Base-by-base conservation (phyloP, 2,329 filamentous ascomycete species). In the Escovopsis sp. region DNA sequence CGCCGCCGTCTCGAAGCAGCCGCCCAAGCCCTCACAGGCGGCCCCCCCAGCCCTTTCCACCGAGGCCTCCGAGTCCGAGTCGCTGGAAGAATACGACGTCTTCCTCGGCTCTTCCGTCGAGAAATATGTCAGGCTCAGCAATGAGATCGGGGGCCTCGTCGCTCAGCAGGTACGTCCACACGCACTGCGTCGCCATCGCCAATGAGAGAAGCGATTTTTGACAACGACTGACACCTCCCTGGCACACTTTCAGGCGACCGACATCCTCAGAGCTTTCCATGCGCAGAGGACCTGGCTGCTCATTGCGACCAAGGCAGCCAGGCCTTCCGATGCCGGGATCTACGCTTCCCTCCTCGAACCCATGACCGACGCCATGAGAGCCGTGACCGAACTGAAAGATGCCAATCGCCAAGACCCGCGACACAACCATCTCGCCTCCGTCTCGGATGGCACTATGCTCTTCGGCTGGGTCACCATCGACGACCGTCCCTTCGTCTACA, bases 401-500 rank as follows among this genome's bases (percentile, higher is more conserved):
- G 68, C 70, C 39, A 92, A 92, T 57, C 75, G 86, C 30, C 74
- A 72, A 8, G 79, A 79, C 2, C 69, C 77, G 2, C 63, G 82
- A 45, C 85, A 84, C 52, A 80, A 82, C 47, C 84, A 94, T 45
- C 63, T 98, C 33, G 83, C 79, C 51, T 79, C 87, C 45, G 83
- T 96, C 21, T 77, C 85, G 1, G 88, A 96, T 52, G 87, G 87
- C 45, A 87, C 94, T 45, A 79, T 84, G 51, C 78, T 86, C 27
- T 65, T 98, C 39, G 84, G 82, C 25, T 98, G 90, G 90, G 81
- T 96, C 39, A 81, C 79, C 1, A 73, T 90, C 33, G 82, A 92
- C 35, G 70, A 64, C 43, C 86, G 85, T 53, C 90, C 90, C 2
- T 77, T 72, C 43, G 87, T 90, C 51, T 83, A 87, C 49, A 80